Evolutionary conservation across 352 stramenopile species (phyloP).

Genomic region (Phytophthora multivora): DNA sequence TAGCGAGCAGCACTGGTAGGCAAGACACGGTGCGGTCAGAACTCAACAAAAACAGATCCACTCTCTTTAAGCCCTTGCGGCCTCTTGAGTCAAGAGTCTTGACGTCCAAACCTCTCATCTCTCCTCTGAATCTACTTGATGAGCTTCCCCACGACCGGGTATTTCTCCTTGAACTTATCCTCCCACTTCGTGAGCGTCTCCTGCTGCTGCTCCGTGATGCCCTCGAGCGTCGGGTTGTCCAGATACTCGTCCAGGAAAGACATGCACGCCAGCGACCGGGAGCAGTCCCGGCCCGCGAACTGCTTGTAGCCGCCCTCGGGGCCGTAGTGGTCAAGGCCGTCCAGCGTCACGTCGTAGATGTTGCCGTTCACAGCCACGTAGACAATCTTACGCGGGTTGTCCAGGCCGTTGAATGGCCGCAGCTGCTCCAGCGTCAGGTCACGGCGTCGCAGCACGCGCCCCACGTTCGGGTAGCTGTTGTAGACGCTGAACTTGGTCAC

Average conservation of each 20-base stretch:
- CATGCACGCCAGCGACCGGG: conserved; percentile 95
- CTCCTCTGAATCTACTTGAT: conserved; percentile 31
- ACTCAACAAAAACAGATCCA: conserved; percentile 16
- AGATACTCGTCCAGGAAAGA: conserved; percentile 95
- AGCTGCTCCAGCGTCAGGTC: conserved; percentile 88
- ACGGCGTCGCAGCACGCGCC: conserved; percentile 82
- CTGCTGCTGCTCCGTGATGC: conserved; percentile 92
- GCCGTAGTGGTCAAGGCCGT: conserved; percentile 94
- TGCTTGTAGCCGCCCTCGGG: conserved; percentile 93
- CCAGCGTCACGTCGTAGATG: conserved; percentile 98
- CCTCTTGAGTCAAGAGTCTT: too few species aligned
- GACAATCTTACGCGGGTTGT: conserved; percentile 89
- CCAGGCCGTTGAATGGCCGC: conserved; percentile 78
- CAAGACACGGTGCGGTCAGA: conserved; percentile 3
- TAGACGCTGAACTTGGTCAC: conserved; percentile 96
- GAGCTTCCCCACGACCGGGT: conserved; percentile 93
- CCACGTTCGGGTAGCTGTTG: conserved; percentile 95
- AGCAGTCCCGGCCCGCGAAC: conserved; percentile 96
- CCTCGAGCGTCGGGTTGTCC: conserved; percentile 90
- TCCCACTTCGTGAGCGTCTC: conserved; percentile 97
- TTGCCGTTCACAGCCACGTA: conserved; percentile 95
- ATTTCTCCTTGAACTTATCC: conserved; percentile 95
- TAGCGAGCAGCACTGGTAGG: conserved; percentile 15
- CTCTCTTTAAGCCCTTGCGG: conserved; percentile 13
- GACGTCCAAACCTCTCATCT: conserved; percentile 9